phyloP scores from a whole-genome alignment of 257 asterid genomes.

The Lavandula angustifolia region DNA sequence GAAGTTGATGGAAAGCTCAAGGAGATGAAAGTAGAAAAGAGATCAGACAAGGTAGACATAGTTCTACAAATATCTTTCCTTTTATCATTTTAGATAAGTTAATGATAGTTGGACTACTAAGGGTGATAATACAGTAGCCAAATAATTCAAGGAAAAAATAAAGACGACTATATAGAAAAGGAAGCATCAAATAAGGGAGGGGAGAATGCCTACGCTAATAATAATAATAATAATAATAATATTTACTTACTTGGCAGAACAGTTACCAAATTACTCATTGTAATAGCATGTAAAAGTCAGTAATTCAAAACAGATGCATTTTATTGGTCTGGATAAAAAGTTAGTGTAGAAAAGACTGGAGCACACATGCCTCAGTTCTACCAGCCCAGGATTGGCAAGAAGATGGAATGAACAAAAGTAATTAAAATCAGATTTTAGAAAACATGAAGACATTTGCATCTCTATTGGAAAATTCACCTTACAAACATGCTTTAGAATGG shows the following conservation, averaged over 20 bases:
- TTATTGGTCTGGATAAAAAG: slow-evolving; percentile 4
- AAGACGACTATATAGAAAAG: slow-evolving; percentile 9
- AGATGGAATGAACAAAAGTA: not conserved
- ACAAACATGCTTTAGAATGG: not conserved
- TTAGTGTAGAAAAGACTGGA: slow-evolving; percentile 10
- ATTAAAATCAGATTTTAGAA: not conserved
- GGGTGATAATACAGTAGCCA: not conserved
- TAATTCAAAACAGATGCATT: not conserved
- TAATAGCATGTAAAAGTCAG: not conserved
- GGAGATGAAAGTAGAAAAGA: slow-evolving; percentile 24
- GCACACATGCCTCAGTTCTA: slow-evolving; percentile 10
- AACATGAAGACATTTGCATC: not conserved
- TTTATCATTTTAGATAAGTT: too few relatives aligned
- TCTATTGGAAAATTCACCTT: not conserved
- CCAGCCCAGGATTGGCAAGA: not conserved
- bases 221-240: not conserved
- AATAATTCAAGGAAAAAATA: slow-evolving; percentile 10
- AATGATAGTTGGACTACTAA: not conserved
- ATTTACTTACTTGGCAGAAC: slow-evolving; percentile 6
- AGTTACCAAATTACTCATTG: slow-evolving; percentile 9
- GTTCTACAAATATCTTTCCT: slow-evolving; percentile 14
- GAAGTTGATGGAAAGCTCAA: too few relatives aligned
- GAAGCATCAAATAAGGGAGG: not conserved
- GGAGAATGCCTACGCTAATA: slow-evolving; percentile 9
- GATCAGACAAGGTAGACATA: slow-evolving; percentile 18